Conservation (phyloP, 495 filamentous ascomycete species). For the Aspergillus wentii region DNA sequence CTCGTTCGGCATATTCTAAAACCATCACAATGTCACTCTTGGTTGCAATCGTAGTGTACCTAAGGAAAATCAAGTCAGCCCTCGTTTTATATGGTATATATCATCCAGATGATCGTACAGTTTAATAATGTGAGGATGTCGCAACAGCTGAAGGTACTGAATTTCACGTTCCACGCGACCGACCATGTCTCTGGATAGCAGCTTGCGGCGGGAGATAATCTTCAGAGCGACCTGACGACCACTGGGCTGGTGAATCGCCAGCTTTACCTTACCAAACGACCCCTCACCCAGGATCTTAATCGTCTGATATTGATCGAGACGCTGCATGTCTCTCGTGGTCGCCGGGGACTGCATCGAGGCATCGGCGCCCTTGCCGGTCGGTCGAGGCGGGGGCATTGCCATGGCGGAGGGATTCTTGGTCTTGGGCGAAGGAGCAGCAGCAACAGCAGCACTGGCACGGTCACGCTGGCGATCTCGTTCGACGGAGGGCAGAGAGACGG, state of each 20-base stretch:
- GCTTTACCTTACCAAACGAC: slow-evolving; percentile 97
- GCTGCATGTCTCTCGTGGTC: slow-evolving; percentile 57
- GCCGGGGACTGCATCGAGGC: slow-evolving; percentile 37
- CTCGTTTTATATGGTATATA: slow-evolving; percentile 8
- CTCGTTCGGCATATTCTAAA: slow-evolving; percentile 91
- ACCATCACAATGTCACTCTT: slow-evolving; percentile 96
- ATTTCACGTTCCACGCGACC: slow-evolving; percentile 96
- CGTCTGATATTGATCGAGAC: slow-evolving; percentile 86
- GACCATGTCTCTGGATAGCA: slow-evolving; percentile 94
- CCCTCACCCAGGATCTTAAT: slow-evolving; percentile 91
- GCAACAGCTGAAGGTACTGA: slow-evolving; percentile 89
- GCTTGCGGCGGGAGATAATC: slow-evolving; percentile 92
- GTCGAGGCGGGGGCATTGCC: slow-evolving; percentile 45
- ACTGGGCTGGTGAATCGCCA: slow-evolving; percentile 84
- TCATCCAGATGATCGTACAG: slow-evolving; percentile 53
- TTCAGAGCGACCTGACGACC: slow-evolving; percentile 94
- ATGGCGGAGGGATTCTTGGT: slow-evolving; percentile 31
- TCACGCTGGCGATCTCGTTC: slow-evolving; percentile 48
- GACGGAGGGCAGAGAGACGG: slow-evolving; percentile 73
- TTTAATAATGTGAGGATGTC: slow-evolving; percentile 99
- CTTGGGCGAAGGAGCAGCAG: slow-evolving; percentile 11
- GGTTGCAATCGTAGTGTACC: slow-evolving; percentile 95
- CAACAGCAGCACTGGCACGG: slow-evolving; percentile 20
- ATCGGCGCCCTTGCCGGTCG: slow-evolving; percentile 29
- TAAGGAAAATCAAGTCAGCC: slow-evolving; percentile 28